Evolutionary conservation across 805 yeast genomes (phyloP).

Genomic region (Wickerhamiella kazuoi): DNA sequence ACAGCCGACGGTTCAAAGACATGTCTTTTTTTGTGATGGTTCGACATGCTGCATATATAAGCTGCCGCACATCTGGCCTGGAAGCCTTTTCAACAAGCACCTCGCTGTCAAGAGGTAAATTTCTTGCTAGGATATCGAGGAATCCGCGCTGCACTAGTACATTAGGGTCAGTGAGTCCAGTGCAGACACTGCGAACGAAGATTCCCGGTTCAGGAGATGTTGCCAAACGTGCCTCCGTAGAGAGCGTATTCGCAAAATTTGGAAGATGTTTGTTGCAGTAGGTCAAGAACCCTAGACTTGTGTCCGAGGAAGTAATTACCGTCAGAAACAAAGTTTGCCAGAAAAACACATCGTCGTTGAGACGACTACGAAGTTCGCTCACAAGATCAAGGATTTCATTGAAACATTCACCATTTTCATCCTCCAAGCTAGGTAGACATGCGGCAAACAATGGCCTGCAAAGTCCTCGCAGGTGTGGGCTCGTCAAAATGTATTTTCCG

Average conservation of each 20-base stretch:
- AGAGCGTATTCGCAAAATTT: constrained; percentile 20
- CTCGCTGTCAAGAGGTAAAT: constrained; percentile 43
- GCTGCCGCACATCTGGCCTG: constrained; percentile 38
- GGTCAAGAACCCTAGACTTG: constrained; percentile 64
- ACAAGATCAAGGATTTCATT: constrained; percentile 40
- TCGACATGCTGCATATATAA: constrained; percentile 39
- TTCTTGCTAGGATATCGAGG: constrained; percentile 57
- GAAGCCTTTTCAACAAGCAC: constrained; percentile 31
- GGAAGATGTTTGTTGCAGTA: constrained; percentile 61
- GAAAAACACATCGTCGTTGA: constrained; percentile 55
- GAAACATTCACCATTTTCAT: constrained; percentile 75
- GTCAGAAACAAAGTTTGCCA: constrained; percentile 72
- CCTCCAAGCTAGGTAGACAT: constrained; percentile 77
- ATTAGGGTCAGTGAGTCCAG: constrained; percentile 49
- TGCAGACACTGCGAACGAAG: constrained; percentile 52
- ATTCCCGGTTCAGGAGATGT: constrained; percentile 66
- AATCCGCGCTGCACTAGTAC: constrained; percentile 74
- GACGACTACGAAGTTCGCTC: constrained; percentile 36
- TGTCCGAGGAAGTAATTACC: constrained; percentile 61
- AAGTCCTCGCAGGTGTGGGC: constrained; percentile 39
- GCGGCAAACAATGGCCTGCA: constrained; percentile 57
- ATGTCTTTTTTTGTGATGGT: constrained; percentile 71
- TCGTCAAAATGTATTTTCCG: constrained; percentile 32
- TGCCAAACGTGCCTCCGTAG: constrained; percentile 1
- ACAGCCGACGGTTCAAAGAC: constrained; percentile 83